phyloP scores from a whole-genome alignment of 2,329 filamentous ascomycete genomes.

The Penicillium sp. region DNA sequence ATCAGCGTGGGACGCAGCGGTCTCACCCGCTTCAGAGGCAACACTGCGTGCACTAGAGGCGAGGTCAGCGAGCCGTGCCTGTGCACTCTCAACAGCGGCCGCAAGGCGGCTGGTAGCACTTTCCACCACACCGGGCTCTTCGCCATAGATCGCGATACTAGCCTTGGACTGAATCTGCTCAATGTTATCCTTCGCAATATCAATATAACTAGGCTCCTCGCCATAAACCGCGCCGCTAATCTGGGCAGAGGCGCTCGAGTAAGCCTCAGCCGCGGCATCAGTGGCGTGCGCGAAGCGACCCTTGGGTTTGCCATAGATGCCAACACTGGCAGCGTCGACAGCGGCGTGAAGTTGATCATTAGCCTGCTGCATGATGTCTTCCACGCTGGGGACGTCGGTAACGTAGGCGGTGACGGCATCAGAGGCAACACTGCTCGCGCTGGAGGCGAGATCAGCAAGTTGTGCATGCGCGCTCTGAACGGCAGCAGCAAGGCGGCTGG shows the following conservation, averaged over 20 bases:
- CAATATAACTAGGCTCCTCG: constrained; percentile 53
- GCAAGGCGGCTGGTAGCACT: constrained; percentile 34
- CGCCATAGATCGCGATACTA: constrained; percentile 58
- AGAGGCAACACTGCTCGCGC: constrained; percentile 35
- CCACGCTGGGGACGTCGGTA: constrained; percentile 59
- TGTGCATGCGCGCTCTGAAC: constrained; percentile 40
- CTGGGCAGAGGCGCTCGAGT: constrained; percentile 52
- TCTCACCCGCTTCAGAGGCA: constrained; percentile 37
- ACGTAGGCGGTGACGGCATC: constrained; percentile 38
- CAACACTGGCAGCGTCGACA: constrained; percentile 60
- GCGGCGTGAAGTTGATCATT: constrained; percentile 59
- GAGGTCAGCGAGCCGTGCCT: constrained; percentile 34
- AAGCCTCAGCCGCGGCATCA: constrained; percentile 55
- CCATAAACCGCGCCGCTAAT: constrained; percentile 60
- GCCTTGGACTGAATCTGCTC: constrained; percentile 58
- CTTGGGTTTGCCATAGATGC: constrained; percentile 60
- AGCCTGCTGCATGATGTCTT: constrained; percentile 59
- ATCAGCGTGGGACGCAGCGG: constrained; percentile 46
- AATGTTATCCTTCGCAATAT: constrained; percentile 57
- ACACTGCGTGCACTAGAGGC: constrained; percentile 35
- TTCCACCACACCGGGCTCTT: constrained; percentile 40
- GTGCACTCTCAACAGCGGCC: constrained; percentile 39
- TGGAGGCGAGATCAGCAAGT: constrained; percentile 35
- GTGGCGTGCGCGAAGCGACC: constrained; percentile 57
- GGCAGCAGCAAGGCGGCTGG: constrained; percentile 30